Percentiles rank a stretch among this genome's conserved stretches.
phyloP scores from a whole-genome alignment of 1,284 basidiomycete species.

The Exobasidium rhododendri region DNA sequence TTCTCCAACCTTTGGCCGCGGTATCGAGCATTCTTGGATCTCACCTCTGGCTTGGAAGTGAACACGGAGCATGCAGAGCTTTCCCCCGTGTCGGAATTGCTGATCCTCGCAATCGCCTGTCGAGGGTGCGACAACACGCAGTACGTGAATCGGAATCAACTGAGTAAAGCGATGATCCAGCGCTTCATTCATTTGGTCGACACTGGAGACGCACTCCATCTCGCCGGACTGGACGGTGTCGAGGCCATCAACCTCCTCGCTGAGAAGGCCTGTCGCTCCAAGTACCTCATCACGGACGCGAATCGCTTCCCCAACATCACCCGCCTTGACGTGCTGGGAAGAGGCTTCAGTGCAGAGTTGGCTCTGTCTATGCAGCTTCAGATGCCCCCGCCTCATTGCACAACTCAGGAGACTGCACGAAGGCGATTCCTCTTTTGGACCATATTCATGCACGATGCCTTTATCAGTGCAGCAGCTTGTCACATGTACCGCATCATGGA shows the following conservation, averaged over 20 bases:
- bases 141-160: neutral
- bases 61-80: neutral
- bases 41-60: neutral
- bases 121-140: neutral
- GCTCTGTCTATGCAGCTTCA: neutral
- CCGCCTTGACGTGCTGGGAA: neutral
- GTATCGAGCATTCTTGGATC: neutral
- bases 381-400: neutral
- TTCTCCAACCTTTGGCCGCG: neutral
- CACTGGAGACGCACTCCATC: neutral
- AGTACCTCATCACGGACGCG: neutral
- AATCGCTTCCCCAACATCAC: neutral
- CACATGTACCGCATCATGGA: conserved; percentile 7
- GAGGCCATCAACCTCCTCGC: conserved; percentile 2
- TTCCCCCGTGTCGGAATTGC: conserved; percentile 1
- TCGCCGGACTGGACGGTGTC: conserved; percentile 2
- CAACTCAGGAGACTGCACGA: neutral
- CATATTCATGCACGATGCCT: conserved; percentile 2
- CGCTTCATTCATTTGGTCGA: neutral
- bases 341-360: conserved; percentile 1
- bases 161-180: neutral
- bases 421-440: neutral
- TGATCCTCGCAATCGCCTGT: neutral
- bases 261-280: neutral
- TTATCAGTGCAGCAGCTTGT: conserved; percentile 5